Conservation (phyloP, 169 alveolate species). For the Cryptosporidium felis region DNA sequence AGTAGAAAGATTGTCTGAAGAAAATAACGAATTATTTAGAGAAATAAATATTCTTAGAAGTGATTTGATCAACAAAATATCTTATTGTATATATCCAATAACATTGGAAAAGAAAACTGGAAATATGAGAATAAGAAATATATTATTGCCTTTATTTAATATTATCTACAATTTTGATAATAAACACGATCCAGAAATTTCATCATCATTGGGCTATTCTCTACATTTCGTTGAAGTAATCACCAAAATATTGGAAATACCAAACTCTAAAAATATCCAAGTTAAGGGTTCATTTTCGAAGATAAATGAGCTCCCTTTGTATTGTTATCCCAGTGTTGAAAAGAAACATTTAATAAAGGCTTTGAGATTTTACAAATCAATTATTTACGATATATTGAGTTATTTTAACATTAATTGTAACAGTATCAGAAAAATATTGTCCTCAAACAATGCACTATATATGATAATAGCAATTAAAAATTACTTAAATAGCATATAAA, state of each 20-base stretch:
- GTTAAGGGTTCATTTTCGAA: constrained; percentile 8
- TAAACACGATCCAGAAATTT: not conserved
- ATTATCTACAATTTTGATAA: not conserved
- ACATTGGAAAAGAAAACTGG: not conserved
- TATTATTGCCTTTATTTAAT: not conserved
- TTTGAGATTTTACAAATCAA: constrained; percentile 10
- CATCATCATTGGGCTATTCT: constrained; percentile 4
- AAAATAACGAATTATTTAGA: not conserved
- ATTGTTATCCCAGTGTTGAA: constrained; percentile 5
- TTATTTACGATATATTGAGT: not conserved
- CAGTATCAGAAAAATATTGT: not conserved
- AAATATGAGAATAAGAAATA: not conserved
- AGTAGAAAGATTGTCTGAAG: not conserved
- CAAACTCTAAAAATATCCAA: not conserved
- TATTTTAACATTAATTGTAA: constrained; percentile 14
- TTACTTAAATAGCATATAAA: no score
- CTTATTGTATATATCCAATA: constrained; percentile 15
- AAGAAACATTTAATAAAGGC: not conserved
- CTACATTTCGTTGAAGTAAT: constrained; percentile 1
- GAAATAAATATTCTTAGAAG: not conserved
- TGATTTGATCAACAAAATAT: constrained; percentile 1
- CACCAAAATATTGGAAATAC: not conserved
- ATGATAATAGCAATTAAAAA: not conserved
- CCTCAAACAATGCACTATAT: not conserved
- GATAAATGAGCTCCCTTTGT: not conserved